phyloP scores from a whole-genome alignment of 73 alveolate species.

The Strombidium stylifer region DNA sequence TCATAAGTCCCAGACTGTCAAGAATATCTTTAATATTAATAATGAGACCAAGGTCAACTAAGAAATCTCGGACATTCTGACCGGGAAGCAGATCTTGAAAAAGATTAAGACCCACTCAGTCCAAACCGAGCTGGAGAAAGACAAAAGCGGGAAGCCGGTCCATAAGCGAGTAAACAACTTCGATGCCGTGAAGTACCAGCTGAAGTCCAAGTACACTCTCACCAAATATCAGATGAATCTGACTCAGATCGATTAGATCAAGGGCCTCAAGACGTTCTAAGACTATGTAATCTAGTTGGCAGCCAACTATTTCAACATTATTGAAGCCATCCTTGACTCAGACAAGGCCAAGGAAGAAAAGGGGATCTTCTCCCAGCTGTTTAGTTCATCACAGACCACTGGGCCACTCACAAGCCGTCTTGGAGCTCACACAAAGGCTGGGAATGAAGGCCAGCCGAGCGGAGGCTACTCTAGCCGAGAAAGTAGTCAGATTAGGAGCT shows the following conservation, averaged over 20 bases:
- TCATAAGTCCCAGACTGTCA: constrained; percentile 34
- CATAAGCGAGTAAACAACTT: constrained; percentile 15
- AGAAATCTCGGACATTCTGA: constrained; percentile 21
- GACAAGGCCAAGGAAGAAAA: neutral
- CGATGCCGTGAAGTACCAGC: constrained; percentile 22
- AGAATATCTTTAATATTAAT: constrained; percentile 22
- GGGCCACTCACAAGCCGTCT: neutral
- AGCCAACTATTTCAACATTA: neutral
- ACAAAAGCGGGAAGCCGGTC: constrained; percentile 1
- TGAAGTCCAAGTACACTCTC: constrained; percentile 30
- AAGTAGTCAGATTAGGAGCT: too few species aligned
- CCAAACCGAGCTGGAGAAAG: constrained; percentile 23
- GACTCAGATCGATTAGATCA: neutral
- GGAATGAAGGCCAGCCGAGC: neutral
- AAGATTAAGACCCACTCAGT: constrained; percentile 19
- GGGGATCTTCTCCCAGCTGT: neutral
- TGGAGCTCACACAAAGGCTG: neutral
- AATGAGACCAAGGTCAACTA: constrained; percentile 34
- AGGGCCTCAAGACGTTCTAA: constrained; percentile 6
- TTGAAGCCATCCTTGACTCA: neutral
- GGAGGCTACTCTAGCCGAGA: too few species aligned
- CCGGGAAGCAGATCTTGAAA: constrained; percentile 1
- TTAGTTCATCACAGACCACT: neutral
- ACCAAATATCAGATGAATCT: constrained; percentile 24
- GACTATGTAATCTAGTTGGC: constrained; percentile 3